Base-by-base conservation (phyloP, 768 basidiomycete genomes). In the Boletus fagicola region DNA sequence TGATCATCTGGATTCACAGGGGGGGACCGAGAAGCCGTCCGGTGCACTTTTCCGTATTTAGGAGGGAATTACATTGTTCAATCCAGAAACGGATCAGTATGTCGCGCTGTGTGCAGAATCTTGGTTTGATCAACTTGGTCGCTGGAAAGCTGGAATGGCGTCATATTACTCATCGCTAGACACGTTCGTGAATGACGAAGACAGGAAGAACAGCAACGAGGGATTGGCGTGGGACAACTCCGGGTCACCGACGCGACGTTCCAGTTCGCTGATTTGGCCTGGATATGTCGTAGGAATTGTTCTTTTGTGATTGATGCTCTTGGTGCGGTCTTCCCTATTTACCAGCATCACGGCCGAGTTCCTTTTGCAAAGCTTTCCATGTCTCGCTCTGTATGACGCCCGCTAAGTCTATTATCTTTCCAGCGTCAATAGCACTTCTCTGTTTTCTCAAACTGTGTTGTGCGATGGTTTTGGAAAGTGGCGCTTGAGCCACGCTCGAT, bases 91-190 rank as follows among this genome's bases (percentile, higher is more conserved):
- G n/a, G n/a, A n/a, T n/a, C n/a, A n/a, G n/a, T n/a, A n/a, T n/a
- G 15, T 58, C 30, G 36, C 48, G 4, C 22, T 30, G 12, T 65
- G 54, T 18, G 51, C 30, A 26, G 56, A 60, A n/a, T n/a, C n/a
- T n/a, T 26, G 62, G 56, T 16, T 51, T 63, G 47, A 3, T 53
- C 5, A 58, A 65, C 44, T 51, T 54, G 43, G 36, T 22, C 4
- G 9, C 40, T 1, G 61, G 59, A 16, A 60, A 53, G 28, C 54
- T 60, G 15, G 48, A 63, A 46, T 60, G 54, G 62, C 54, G 62
- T 26, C 22, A 53, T 9, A 38, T 55, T 44, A 54, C 26, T 31
- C 40, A 15, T 22, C 58, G 61, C 28, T 64, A 57, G 28, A 54
- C 11, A 42, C 30, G 26, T 64, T 64, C 31, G 22, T 10, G 24